Conservation (phyloP, 495 filamentous ascomycete species). For the Annulohypoxylon maeteangense region DNA sequence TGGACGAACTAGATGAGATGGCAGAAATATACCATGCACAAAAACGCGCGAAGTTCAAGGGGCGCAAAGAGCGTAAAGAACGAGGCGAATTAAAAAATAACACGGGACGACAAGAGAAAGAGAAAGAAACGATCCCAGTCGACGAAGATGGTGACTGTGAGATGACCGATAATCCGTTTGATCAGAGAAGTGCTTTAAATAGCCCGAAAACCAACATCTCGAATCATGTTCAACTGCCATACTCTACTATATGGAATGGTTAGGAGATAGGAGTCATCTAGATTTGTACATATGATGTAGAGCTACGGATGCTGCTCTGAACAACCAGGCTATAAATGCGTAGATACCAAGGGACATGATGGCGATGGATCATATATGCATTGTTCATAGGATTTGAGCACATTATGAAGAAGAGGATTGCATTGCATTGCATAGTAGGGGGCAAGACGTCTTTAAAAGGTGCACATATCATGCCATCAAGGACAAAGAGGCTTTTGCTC, state of each 20-base stretch:
- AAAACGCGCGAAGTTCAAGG: background rate
- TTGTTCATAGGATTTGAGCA: background rate
- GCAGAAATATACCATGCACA: constrained; percentile 22
- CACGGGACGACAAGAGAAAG: background rate
- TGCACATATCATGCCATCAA: background rate
- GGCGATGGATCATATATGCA: background rate
- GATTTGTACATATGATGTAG: background rate
- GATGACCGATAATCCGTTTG: background rate
- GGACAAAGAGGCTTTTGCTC: background rate
- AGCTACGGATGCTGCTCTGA: background rate
- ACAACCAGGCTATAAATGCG: background rate
- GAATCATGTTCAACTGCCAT: background rate
- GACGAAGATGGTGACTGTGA: constrained; percentile 9
- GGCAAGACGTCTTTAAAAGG: background rate
- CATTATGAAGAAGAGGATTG: background rate
- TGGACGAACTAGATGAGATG: constrained; percentile 43
- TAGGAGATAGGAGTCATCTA: background rate
- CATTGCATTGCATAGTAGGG: constrained; percentile 4
- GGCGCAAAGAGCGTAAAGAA: background rate
- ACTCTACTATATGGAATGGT: background rate
- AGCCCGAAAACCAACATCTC: background rate
- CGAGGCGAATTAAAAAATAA: background rate
- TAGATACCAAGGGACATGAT: background rate
- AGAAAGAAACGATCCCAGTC: background rate
- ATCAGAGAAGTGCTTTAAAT: background rate